Evolutionary conservation across 306 rosid species (phyloP), one percentile per base, ranked within the genome.

Genomic region (Cucumis melo): DNA sequence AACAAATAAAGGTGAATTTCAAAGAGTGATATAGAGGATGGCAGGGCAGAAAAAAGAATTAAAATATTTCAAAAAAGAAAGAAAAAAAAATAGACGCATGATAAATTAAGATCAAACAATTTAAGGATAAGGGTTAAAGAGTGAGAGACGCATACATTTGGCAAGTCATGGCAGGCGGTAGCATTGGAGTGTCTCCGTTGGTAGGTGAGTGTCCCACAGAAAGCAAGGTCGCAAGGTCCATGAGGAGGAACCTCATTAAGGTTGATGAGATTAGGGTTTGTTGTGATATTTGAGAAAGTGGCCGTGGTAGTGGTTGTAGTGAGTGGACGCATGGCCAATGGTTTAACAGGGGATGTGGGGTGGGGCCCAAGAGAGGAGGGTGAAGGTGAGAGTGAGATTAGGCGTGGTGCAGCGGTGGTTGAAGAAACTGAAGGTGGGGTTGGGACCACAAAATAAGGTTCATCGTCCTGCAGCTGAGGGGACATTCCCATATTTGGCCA

Each of bases 371-470:
- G 19, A 5, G 23, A 19, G 50, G 77, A 73, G 44, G 27, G 66
- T 7, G 77, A 73, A 38, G 27, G 66, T 7, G 64, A 32, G 39
- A 41, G 63, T 50, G 68, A 66, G 53, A 46, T 50, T 1, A 65
- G 72, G 51, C 61, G 79, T 41, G 79, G 68, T 60, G 83, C 77
- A 53, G 84, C 58, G 53, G 76, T 79, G 70, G 89, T 75, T 53
- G 96, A 85, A 60, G 92, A 86, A 38, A 83, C 87, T 70, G 98
- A 85, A 7, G 93, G 79, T 57, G 97, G 95, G 20, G 88, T 90
- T 63, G 79, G 89, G 87, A 86, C 82, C 83, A 78, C 82, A 76
- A 76, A 6, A 1, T 32, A 32, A 71, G 81, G 51, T 4, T 32
- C 36, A 32, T 84, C 23, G 19, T 54, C 86, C 34, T 79, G 76